These are phyloP conservation scores for Acanthamoeba royreba DNA, from an alignment of 208 protist genomes.

Conservation along the genomic window DNA sequence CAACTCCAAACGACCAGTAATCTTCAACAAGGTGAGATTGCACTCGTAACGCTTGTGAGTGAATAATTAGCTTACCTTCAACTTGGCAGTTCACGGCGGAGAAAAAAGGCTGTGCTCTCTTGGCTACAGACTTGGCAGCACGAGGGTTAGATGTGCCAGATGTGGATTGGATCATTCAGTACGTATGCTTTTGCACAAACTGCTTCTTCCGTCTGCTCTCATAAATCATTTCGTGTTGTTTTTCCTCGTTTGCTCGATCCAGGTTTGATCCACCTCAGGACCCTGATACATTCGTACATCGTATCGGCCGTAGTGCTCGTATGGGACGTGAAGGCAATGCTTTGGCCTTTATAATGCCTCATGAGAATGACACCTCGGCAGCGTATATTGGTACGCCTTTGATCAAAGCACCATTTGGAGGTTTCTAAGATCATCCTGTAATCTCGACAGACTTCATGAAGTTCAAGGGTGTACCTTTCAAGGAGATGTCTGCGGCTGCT, in stretches of 20 bases:
- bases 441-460: conserved; percentile 68
- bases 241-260: too few relatives aligned
- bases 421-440: too few relatives aligned
- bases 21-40: conserved; percentile 35
- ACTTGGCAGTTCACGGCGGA: background rate
- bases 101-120: conserved; percentile 62
- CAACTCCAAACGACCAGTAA: conserved; percentile 42
- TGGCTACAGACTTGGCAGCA: conserved; percentile 85
- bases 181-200: background rate
- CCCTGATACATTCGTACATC: conserved; percentile 83
- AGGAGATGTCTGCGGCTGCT: conserved; percentile 26
- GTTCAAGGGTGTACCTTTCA: conserved; percentile 66
- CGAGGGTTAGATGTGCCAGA: conserved; percentile 87
- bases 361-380: conserved; percentile 51
- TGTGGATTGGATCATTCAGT: conserved; percentile 86
- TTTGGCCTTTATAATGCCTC: conserved; percentile 69
- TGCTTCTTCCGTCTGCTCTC: background rate
- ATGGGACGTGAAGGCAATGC: conserved; percentile 75
- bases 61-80: too few relatives aligned
- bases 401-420: too few relatives aligned
- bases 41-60: too few relatives aligned
- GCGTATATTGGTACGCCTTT: conserved; percentile 59
- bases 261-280: conserved; percentile 68
- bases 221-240: too few relatives aligned
- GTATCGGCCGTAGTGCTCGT: conserved; percentile 83